These are phyloP conservation scores for Boletus subparvulus DNA, from an alignment of 768 basidiomycete species.

Conservation along the genomic window DNA sequence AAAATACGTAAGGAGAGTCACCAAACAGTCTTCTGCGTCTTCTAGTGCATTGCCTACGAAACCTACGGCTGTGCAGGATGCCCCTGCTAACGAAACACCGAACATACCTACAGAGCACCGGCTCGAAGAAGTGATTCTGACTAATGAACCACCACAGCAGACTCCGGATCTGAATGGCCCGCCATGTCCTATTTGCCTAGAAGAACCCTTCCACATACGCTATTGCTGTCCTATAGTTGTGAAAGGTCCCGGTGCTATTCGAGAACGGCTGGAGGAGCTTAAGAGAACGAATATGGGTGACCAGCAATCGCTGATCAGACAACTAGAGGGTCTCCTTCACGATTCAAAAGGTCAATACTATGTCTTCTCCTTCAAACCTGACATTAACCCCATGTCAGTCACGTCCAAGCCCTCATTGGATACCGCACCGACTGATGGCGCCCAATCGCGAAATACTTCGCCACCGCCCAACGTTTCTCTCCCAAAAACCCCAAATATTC, in stretches of 20 bases:
- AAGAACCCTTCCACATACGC: constrained; percentile 46
- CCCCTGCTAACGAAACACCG: background rate
- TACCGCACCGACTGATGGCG: background rate
- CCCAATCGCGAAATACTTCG: background rate
- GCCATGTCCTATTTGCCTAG: constrained; percentile 47
- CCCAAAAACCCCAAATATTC: constrained; percentile 21
- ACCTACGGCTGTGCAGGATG: background rate
- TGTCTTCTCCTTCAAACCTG: background rate
- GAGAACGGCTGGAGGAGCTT: constrained; percentile 46
- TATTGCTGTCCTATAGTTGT: constrained; percentile 49
- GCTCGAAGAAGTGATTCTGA: background rate
- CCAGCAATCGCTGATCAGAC: constrained; percentile 36
- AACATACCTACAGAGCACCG: background rate
- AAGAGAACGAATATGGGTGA: constrained; percentile 24
- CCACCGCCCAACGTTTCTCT: constrained; percentile 1
- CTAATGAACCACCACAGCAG: background rate
- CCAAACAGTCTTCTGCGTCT: constrained; percentile 3
- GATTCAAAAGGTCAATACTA: constrained; percentile 24
- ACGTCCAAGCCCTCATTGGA: background rate
- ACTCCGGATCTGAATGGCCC: constrained; percentile 5
- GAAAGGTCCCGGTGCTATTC: constrained; percentile 43
- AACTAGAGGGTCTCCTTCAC: constrained; percentile 39
- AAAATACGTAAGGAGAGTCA: constrained; percentile 8
- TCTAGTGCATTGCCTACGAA: background rate
- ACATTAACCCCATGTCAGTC: constrained; percentile 11